Evolutionary conservation across 2,329 filamentous ascomycete genomes (phyloP), one percentile per base, ranked within the genome.

Genomic region (Truncatella angustata): DNA sequence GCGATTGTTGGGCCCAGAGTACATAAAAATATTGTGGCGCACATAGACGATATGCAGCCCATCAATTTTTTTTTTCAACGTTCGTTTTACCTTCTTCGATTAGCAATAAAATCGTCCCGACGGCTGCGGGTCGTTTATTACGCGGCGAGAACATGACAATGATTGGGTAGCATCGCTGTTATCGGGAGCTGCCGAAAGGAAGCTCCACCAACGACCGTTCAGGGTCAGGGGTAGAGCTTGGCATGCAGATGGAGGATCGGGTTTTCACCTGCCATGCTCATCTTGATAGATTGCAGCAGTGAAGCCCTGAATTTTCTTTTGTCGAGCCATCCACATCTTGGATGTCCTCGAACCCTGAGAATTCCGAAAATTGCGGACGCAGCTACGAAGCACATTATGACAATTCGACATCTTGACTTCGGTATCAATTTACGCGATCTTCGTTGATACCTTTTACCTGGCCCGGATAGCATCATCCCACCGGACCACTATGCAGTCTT

Each of bases 251-350:
- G 20, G 14, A 43, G 28, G n/a, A n/a, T n/a, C n/a, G n/a, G n/a
- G n/a, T n/a, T 43, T 46, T 34, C 43, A 46, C 43, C 43, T 46
- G 11, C 43, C 43, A 43, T n/a, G 40, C 40, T 43, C 21, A 43
- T 23, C 11, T 24, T 26, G 11, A 21, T 23, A 3, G 11, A 23
- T 24, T n/a, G 21, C 12, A 7, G 12, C 12, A 28, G 23, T 9
- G 14, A 24, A 21, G 12, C 11, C 21, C 28, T 24, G 20, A 21
- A 21, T 20, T 21, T 14, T 43, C 40, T 16, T 14, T 24, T 21
- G 11, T n/a, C 30, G 26, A 32, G n/a, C n/a, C n/a, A n/a, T n/a
- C 26, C 20, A 46, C 16, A 32, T 34, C n/a, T 30, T 10, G 28
- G 14, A 32, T 32, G 7, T 32, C 2, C 14, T 32, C 28, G 28